A percentile compares a stretch with the other conserved stretches of the same genome.
These are phyloP conservation scores for Triticum dicoccoides DNA, from an alignment of 176 grass and related monocot genomes.

Conservation along the genomic window DNA sequence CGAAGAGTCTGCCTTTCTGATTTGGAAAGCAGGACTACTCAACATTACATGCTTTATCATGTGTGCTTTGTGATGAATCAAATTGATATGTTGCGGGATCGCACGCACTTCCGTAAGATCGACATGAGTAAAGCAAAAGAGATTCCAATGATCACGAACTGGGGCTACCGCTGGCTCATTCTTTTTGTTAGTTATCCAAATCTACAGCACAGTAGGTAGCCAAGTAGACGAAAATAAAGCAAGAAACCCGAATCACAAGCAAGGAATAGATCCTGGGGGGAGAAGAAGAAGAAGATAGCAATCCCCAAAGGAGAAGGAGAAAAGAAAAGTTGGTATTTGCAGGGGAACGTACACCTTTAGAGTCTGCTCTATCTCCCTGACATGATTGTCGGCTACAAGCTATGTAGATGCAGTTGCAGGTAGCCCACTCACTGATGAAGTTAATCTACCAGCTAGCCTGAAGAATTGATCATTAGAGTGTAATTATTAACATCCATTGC, in stretches of 20 bases:
- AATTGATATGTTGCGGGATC: neutral
- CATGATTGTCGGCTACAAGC: neutral
- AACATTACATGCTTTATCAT: neutral
- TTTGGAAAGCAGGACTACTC: neutral
- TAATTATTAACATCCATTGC: neutral
- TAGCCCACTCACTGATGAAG: neutral
- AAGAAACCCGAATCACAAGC: conserved; percentile 55
- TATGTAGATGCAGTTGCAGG: neutral
- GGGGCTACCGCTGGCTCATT: neutral
- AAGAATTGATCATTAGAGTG: neutral
- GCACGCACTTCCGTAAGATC: neutral
- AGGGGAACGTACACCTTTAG: conserved; percentile 21
- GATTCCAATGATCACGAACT: conserved; percentile 24
- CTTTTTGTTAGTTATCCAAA: conserved; percentile 28
- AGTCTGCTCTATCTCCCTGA: neutral
- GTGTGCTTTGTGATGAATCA: conserved; percentile 5
- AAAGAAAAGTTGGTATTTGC: conserved; percentile 4
- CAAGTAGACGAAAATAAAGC: neutral
- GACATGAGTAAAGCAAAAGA: conserved; percentile 24
- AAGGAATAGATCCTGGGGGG: conserved; percentile 64
- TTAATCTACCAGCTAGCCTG: neutral
- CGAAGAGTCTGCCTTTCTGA: neutral
- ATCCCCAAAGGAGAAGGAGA: conserved; percentile 5
- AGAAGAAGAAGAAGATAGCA: conserved; percentile 17
- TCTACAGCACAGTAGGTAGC: conserved; percentile 1